Evolutionary conservation across 1,139 yeast species (phyloP).

Genomic region (Pichia sp.): DNA sequence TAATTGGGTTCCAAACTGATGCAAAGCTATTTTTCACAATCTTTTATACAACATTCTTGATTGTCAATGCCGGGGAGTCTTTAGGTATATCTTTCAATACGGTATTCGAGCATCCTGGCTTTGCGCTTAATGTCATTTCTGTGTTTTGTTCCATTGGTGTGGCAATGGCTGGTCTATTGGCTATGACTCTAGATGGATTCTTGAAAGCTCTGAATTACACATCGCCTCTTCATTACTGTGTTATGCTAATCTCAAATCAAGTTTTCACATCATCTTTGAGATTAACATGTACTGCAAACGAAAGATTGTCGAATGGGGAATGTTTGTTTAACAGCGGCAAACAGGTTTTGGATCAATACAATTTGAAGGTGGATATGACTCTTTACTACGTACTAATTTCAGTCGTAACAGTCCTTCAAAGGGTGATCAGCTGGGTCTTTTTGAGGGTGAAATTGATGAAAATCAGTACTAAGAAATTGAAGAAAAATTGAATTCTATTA

Average conservation of each 20-base stretch:
- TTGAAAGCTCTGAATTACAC: conserved; percentile 67
- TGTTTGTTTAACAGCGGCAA: conserved; percentile 49
- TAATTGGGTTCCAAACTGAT: conserved; percentile 68
- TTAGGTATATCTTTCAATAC: conserved; percentile 76
- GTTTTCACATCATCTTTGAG: conserved; percentile 40
- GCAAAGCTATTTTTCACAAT: conserved; percentile 64
- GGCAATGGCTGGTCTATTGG: conserved; percentile 85
- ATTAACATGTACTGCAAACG: conserved; percentile 38
- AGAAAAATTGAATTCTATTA: neutral
- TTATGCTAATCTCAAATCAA: conserved; percentile 48
- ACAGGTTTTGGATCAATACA: conserved; percentile 44
- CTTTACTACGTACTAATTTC: conserved; percentile 36
- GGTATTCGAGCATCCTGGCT: conserved; percentile 69
- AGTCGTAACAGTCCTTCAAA: conserved; percentile 37
- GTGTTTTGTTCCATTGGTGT: conserved; percentile 63
- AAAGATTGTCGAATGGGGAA: conserved; percentile 23
- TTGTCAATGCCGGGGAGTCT: conserved; percentile 76
- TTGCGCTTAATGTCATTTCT: conserved; percentile 70
- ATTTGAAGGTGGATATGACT: conserved; percentile 32
- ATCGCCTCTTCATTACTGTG: conserved; percentile 70
- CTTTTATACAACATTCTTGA: conserved; percentile 50
- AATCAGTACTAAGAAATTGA: conserved; percentile 13
- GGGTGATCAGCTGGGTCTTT: conserved; percentile 36
- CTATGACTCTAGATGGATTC: conserved; percentile 66
- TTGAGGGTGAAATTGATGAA: conserved; percentile 33